These are phyloP conservation scores for Annulohypoxylon moriforme DNA, from an alignment of 495 filamentous ascomycete species.

Conservation along the genomic window DNA sequence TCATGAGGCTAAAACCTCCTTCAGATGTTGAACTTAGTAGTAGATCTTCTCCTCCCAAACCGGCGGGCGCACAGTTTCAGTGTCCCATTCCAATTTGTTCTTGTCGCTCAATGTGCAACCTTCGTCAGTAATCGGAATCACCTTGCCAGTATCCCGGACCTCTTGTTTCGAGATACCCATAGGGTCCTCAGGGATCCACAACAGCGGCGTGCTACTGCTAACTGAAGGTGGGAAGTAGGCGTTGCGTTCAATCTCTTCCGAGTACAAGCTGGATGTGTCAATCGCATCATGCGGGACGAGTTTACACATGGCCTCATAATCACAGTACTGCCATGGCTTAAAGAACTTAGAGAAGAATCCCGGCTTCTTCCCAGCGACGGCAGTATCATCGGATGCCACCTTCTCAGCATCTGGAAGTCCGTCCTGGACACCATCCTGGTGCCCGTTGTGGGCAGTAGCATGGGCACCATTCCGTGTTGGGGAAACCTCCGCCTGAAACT, in stretches of 20 bases:
- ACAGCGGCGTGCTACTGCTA: slow-evolving; percentile 69
- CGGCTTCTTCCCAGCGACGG: slow-evolving; percentile 51
- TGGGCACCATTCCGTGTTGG: slow-evolving; percentile 40
- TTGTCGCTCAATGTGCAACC: slow-evolving; percentile 84
- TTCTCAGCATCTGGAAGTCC: slow-evolving; percentile 44
- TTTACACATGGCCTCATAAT: slow-evolving; percentile 77
- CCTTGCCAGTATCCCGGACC: slow-evolving; percentile 73
- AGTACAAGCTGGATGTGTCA: slow-evolving; percentile 61
- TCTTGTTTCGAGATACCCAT: slow-evolving; percentile 83
- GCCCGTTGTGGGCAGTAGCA: slow-evolving; percentile 42
- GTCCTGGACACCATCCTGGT: slow-evolving; percentile 50
- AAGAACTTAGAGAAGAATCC: slow-evolving; percentile 74
- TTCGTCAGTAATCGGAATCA: slow-evolving; percentile 85
- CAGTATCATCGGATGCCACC: slow-evolving; percentile 40
- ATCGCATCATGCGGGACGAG: slow-evolving; percentile 70
- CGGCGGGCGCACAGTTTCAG: slow-evolving; percentile 76
- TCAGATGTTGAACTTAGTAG: slow-evolving; percentile 52
- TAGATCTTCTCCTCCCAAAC: slow-evolving; percentile 79
- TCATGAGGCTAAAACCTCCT: slow-evolving; percentile 12
- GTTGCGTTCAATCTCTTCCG: slow-evolving; percentile 68
- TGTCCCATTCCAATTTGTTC: slow-evolving; percentile 80
- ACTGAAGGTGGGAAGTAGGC: slow-evolving; percentile 85
- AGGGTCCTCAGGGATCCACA: slow-evolving; percentile 87
- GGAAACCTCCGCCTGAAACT: slow-evolving; percentile 49
- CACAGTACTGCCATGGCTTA: slow-evolving; percentile 78